Conservation (phyloP, 768 basidiomycete genomes). For the Neoboletus brunneissimus region DNA sequence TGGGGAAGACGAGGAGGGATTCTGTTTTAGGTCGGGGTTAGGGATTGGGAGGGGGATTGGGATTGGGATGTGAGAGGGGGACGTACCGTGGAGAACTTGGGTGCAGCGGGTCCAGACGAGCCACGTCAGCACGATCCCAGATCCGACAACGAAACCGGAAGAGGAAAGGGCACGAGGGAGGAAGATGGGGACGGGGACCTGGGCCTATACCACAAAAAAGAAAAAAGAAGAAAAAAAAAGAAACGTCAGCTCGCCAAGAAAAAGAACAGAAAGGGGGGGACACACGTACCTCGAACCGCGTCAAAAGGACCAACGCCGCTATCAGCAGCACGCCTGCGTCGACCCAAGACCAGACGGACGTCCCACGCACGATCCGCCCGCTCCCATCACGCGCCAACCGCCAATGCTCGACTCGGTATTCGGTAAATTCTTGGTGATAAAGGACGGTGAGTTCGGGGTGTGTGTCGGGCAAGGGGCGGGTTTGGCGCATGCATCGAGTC, state of each 20-base stretch:
- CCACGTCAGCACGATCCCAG: constrained; percentile 15
- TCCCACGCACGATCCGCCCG: constrained; percentile 30
- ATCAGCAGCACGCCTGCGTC: constrained; percentile 36
- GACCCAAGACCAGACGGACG: constrained; percentile 34
- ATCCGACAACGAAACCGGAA: background rate
- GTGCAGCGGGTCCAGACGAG: constrained; percentile 39
- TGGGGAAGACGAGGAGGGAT: constrained; percentile 63
- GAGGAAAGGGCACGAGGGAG: background rate
- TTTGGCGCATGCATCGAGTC: constrained; percentile 36
- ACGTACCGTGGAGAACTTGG: constrained; percentile 49
- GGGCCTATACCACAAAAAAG: background rate
- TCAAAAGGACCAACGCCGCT: background rate
- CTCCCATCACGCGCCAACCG: constrained; percentile 43
- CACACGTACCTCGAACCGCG: constrained; percentile 5
- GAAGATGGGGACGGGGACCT: background rate
- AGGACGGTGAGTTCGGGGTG: constrained; percentile 54
- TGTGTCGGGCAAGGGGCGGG: constrained; percentile 36
- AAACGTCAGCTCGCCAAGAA: background rate
- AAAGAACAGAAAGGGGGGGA: constrained; percentile 1
- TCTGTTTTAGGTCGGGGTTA: constrained; percentile 42
- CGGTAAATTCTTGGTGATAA: constrained; percentile 45
- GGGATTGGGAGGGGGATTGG: background rate
- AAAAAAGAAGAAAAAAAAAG: background rate
- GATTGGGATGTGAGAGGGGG: background rate
- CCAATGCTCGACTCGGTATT: constrained; percentile 61